Conservation (phyloP, 768 basidiomycete species). For the Lactarius vividus region DNA sequence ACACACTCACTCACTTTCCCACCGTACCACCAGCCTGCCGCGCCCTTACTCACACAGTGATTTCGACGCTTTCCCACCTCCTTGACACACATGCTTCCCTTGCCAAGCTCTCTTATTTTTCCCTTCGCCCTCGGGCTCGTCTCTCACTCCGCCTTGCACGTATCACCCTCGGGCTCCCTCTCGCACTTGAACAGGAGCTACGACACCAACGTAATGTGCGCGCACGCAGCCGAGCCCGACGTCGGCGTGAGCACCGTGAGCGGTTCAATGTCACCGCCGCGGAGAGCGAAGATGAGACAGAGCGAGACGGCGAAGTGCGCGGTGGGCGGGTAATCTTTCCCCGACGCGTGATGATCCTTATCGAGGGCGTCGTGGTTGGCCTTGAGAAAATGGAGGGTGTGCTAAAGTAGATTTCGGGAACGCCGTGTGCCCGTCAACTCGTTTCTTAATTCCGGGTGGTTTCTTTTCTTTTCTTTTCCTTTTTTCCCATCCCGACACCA, state of each 20-base stretch:
- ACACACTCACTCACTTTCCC: constrained; percentile 15
- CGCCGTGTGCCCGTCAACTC: neutral
- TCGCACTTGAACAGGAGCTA: constrained; percentile 69
- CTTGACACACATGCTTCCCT: constrained; percentile 80
- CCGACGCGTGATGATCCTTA: constrained; percentile 53
- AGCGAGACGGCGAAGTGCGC: constrained; percentile 29
- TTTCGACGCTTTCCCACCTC: constrained; percentile 69
- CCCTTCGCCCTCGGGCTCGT: constrained; percentile 70
- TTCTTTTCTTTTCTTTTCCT: neutral
- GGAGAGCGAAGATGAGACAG: constrained; percentile 29
- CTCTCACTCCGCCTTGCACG: constrained; percentile 75
- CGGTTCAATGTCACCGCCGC: constrained; percentile 19
- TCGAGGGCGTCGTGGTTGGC: constrained; percentile 58
- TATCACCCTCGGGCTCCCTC: constrained; percentile 70
- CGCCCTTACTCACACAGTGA: constrained; percentile 70
- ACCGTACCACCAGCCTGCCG: constrained; percentile 55
- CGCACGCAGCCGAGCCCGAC: constrained; percentile 29
- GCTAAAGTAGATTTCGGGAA: constrained; percentile 14
- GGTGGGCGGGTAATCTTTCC: constrained; percentile 45
- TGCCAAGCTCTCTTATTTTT: constrained; percentile 71
- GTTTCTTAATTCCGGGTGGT: neutral
- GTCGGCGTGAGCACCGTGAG: constrained; percentile 24
- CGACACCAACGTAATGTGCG: constrained; percentile 40
- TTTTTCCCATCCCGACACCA: neutral
- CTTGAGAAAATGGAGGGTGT: constrained; percentile 66